Base-by-base conservation (phyloP, 495 filamentous ascomycete species). In the Penicillium silybi region DNA sequence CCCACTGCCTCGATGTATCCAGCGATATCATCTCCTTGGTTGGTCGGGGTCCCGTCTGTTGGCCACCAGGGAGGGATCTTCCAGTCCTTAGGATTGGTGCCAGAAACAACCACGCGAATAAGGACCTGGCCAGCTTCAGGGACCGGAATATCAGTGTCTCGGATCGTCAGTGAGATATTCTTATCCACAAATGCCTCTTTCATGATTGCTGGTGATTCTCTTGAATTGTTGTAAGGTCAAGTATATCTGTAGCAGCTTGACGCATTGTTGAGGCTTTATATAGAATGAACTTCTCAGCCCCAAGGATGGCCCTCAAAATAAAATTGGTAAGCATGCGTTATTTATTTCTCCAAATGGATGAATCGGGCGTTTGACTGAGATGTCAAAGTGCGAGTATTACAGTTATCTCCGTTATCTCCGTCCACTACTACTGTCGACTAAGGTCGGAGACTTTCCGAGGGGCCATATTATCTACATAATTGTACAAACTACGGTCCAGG, bases 61-160 rank as follows among this genome's bases (percentile, higher is more conserved):
- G 29, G 29, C 29, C 29, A 32, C 29, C 1, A 11, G 29, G 10
- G 10, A 32, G 29, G 29, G 1, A 65, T 51, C 57, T 85, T 88
- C 86, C 85, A 88, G 69, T 91, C 88, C 59, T 91, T 92, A 4
- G 88, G 89, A 60, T 92, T 91, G 17, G 78, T 83, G 15, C 84
- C 85, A 41, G 75, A 79, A n/a, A 85, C 80, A 7, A 85, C 69
- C 29, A 90, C 85, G 50, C 82, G 80, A 57, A 86, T 89, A 9
- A 91, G 75, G 23, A 91, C 72, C 53, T 92, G 80, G 52, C 83
- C 76, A 2, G 74, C 68, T 37, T 76, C 76, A 2, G 81, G 81
- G n/a, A 66, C 66, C 0, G 88, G 88, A 50, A 87, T 77, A 25
- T 79, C 71, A 39, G 75, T 78, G 61, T 87, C 82, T 44, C 81